Base-by-base conservation (phyloP, 495 filamentous ascomycete species). In the Jackrogersella minutella region DNA sequence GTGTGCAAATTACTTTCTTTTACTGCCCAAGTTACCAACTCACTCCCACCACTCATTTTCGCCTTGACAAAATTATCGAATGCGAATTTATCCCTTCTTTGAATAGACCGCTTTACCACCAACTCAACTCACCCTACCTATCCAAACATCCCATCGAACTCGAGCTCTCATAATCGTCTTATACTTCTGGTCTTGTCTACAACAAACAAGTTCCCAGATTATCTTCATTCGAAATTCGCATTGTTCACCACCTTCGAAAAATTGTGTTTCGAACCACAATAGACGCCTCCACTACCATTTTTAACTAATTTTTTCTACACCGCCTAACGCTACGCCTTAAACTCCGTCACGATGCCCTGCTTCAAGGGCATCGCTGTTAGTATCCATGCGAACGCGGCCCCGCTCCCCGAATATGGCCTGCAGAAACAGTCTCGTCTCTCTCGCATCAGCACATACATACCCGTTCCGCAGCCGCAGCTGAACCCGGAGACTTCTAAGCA, bases 291-390 rank as follows among this genome's bases (percentile, higher is more conserved):
- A n/a, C 24, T 11, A 16, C 58, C 24, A 26, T 54, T 14, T 54
- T 14, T 26, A 30, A 31, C 8, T 44, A 44, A 30, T 16, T 19
- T 21, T 22, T 37, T 30, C 41, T 33, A 31, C 31, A 30, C 28
- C 37, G 47, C 58, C 22, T 17, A 47, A 46, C 17, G 40, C 14
- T 22, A 34, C 46, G 26, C 46, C 37, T 60, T 74, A 44, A 16
- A n/a, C 10, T 54, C 36, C 10, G 31, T 26, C 62, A 77, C 70
- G 72, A 97, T 97, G 93, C 93, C 93, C 81, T 97, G 93, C 87
- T 97, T 97, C 83, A 95, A 96, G 80, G 93, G 93, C 76, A 91
- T 97, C 73, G 93, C 93, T 47, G 93, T 97, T 75, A 96, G 92
- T 83, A 95, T 97, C 73, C 93, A 97, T 77, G 91, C 93, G 31